Evolutionary conservation across 169 alveolate genomes (phyloP), one percentile per base, ranked within the genome.

Genomic region (Toxoplasma gondii): DNA sequence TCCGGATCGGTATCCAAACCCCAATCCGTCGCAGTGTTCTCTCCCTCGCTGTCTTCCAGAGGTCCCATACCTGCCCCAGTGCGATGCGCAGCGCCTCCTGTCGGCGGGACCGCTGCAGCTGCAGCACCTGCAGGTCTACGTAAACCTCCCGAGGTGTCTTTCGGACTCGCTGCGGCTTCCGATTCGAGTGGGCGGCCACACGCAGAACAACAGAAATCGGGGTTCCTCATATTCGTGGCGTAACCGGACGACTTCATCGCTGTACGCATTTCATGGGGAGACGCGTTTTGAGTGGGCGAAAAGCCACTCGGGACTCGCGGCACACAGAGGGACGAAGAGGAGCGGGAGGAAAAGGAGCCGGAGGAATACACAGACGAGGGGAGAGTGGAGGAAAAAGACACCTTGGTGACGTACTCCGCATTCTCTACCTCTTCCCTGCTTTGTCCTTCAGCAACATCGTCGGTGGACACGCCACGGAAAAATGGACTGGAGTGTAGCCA

Each of bases 1-100:
- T 78, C 86, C 16, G 86, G 39, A 2, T 78, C 86, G 19, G 86
- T 78, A n/a, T 78, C 86, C 44, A 78, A 27, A 78, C 86, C 86
- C 45, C 86, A 36, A 7, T 78, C 86, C 29, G 49, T 78, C 49
- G n/a, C 12, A 17, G 86, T 7, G 45, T 78, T 9, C 29, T 78
- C 86, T 12, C 86, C 86, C n/a, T 78, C 86, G 45, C 86, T 78
- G 12, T 78, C 86, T 78, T 38, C 86, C 45, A 78, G 27, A 7
- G 86, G n/a, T 45, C 86, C 1, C 86, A 78, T 12, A 12, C 24
- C 86, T 78, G 39, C 49, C 4, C 86, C 86, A n/a, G 22, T n/a
- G 27, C 10, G 86, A 27, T n/a, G 43, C 39, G 86, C 22, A n/a
- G 86, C 12, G 10, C 12, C 86, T 1, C 31, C 74, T 19, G 74